Base-by-base conservation (phyloP, 2,329 filamentous ascomycete genomes). In the Monosporascus sp. region DNA sequence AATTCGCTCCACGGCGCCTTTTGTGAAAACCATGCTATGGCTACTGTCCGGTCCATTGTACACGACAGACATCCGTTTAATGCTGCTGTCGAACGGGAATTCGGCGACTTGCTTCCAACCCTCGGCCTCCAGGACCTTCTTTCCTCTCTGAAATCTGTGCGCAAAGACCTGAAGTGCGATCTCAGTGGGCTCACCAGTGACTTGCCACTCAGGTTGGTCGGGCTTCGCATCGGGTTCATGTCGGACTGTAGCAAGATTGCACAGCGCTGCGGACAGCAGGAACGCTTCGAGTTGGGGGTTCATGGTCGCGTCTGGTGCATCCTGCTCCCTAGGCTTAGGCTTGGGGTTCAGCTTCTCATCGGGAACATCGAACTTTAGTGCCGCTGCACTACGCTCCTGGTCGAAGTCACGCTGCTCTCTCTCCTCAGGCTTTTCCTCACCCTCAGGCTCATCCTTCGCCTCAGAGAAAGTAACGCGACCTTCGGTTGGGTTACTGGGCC, bases 21-120 rank as follows among this genome's bases (percentile, higher is more conserved):
- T 86, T 57, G 79, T 81, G 59, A 84, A 84, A 5, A 85, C 74
- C 55, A 81, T 64, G 59, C 79, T 81, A 60, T 66, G 68, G 37
- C 76, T 72, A 7, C 67, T 66, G 5, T 64, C 58, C 1, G 79
- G 78, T 6, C 70, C 71, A 48, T 81, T 76, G 70, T 88, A 90
- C 46, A 91, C 78, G 52, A 91, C 87, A 8, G 86, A 88, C 88
- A 91, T 91, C 62, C 86, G 84, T 78, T 91, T 91, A 66, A 90
- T 83, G 61, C 79, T 80, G 52, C 85, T 89, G 68, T 91, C 87
- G 63, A 91, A 92, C n/a, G 87, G 87, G 56, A 88, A 89, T 63
- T 91, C 88, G 50, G 84, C 80, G 1, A 86, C 68, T 61, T 86
- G 79, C 59, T 78, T 79, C 82, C 84, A 86, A n/a, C 79, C 79